phyloP scores from a whole-genome alignment of 441 rosid species.

The Erodium chrysanthum region DNA sequence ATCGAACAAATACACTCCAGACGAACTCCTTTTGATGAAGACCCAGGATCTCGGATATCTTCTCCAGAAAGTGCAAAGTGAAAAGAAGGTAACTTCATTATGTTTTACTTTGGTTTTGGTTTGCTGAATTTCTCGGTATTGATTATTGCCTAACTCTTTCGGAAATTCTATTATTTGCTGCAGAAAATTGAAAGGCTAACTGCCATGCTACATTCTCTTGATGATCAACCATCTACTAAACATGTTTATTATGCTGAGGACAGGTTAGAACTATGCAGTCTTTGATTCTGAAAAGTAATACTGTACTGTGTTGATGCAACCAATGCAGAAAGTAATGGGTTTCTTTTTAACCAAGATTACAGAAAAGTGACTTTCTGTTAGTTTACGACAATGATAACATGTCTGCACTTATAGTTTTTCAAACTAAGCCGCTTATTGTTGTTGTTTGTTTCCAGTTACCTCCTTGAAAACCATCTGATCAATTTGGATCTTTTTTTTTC shows the following conservation, averaged over 20 bases:
- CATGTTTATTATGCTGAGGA: conserved; percentile 73
- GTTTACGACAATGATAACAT: too few species aligned
- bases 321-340: background rate
- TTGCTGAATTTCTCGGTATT: background rate
- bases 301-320: background rate
- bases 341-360: background rate
- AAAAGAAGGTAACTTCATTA: conserved; percentile 40
- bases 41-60: conserved; percentile 82
- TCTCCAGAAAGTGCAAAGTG: conserved; percentile 69
- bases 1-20: conserved; percentile 57
- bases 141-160: background rate
- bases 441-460: background rate
- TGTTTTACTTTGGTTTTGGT: background rate
- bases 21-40: conserved; percentile 78
- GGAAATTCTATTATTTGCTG: conserved; percentile 13
- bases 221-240: conserved; percentile 33
- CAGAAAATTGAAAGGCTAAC: conserved; percentile 81
- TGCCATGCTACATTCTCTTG: conserved; percentile 55
- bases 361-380: too few species aligned
- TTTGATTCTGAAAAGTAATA: background rate
- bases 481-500: background rate
- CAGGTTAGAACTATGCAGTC: conserved; percentile 37
- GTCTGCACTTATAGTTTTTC: background rate
- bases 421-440: background rate
- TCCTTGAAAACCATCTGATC: too few species aligned